Evolutionary conservation across 345 rosid species (phyloP).

Genomic region (Gossypium bickii): DNA sequence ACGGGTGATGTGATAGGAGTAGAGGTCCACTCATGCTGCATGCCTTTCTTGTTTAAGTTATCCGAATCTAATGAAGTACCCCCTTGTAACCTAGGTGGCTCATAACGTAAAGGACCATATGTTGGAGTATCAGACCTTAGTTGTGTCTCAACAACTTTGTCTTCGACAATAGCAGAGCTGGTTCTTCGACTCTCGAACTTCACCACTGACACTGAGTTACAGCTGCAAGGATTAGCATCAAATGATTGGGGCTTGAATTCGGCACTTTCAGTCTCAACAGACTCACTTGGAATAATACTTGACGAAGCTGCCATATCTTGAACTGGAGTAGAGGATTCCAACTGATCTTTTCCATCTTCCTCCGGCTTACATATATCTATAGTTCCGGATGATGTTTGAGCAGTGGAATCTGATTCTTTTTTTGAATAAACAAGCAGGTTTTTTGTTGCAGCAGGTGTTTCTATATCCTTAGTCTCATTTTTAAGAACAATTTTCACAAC

Average conservation of each 20-base stretch:
- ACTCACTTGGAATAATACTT: constrained; percentile 35
- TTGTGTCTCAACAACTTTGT: constrained; percentile 20
- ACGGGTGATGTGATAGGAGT: constrained; percentile 55
- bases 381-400: not conserved
- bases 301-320: constrained; percentile 40
- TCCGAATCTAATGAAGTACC: constrained; percentile 34
- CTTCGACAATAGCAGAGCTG: constrained; percentile 27
- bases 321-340: not conserved
- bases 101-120: constrained; percentile 53
- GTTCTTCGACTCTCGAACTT: constrained; percentile 29
- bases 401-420: not conserved
- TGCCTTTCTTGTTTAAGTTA: constrained; percentile 25
- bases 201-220: constrained; percentile 32
- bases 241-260: constrained; percentile 36
- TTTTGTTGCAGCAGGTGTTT: constrained; percentile 15
- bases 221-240: constrained; percentile 28
- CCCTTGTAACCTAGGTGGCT: constrained; percentile 44
- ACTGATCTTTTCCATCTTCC: constrained; percentile 9
- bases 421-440: not conserved
- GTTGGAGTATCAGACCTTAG: constrained; percentile 31
- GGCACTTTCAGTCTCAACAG: constrained; percentile 45
- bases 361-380: not conserved
- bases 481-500: constrained; percentile 41
- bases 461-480: constrained; percentile 36
- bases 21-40: constrained; percentile 33